These are phyloP conservation scores for Dissophora ornata DNA, from an alignment of 192 early-diverging fungal genomes.

Conservation along the genomic window DNA sequence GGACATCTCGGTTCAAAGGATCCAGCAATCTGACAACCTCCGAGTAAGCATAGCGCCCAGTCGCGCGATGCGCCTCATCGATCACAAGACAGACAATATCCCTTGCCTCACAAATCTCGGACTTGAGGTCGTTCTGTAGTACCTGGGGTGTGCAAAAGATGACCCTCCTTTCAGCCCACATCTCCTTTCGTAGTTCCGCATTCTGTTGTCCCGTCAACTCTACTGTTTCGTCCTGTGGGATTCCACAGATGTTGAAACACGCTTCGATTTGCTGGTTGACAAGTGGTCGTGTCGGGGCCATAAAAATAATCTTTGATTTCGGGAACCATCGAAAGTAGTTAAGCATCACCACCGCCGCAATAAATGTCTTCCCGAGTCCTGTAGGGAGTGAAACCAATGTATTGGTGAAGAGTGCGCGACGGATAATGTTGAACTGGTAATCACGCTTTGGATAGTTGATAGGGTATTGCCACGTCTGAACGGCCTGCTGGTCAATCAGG, in stretches of 20 bases:
- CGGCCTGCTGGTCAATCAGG: slow-evolving; percentile 57
- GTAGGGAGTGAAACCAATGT: slow-evolving; percentile 88
- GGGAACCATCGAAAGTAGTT: slow-evolving; percentile 96
- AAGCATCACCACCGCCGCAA: slow-evolving; percentile 94
- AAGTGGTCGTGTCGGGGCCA: slow-evolving; percentile 93
- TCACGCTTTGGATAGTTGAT: slow-evolving; percentile 77
- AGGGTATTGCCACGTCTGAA: slow-evolving; percentile 81
- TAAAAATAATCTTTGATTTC: slow-evolving; percentile 82
- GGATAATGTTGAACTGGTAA: slow-evolving; percentile 91
- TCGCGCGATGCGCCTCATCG: slow-evolving; percentile 93
- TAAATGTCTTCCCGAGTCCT: slow-evolving; percentile 94
- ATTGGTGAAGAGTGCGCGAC: slow-evolving; percentile 80
- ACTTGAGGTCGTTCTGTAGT: slow-evolving; percentile 84
- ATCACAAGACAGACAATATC: slow-evolving; percentile 80
- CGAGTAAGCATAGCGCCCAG: slow-evolving; percentile 85
- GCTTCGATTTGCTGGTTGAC: slow-evolving; percentile 93
- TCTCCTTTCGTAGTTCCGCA: slow-evolving; percentile 52
- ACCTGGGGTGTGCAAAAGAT: slow-evolving; percentile 92
- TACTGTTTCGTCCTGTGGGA: slow-evolving; percentile 70
- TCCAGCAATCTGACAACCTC: slow-evolving; percentile 74
- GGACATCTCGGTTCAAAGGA: slow-evolving; percentile 62
- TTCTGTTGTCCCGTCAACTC: slow-evolving; percentile 76
- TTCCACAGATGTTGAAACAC: slow-evolving; percentile 83
- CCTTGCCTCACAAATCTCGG: slow-evolving; percentile 72
- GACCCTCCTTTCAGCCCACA: slow-evolving; percentile 77